Evolutionary conservation across 2,329 filamentous ascomycete species (phyloP).

Genomic region (Penicillium sp.): DNA sequence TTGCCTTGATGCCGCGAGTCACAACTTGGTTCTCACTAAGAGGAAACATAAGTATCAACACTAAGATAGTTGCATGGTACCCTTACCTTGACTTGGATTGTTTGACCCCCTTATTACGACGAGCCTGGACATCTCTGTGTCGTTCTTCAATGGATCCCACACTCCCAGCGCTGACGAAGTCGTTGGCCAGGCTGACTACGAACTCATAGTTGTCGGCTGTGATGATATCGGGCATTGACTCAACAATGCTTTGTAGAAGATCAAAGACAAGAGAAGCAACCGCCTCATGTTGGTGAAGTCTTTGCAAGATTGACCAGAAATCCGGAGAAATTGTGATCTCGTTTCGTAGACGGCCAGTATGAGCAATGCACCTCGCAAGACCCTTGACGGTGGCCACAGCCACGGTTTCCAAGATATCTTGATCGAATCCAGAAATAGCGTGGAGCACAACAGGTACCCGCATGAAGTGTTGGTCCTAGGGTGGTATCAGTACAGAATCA

Average conservation of each 20-base stretch:
- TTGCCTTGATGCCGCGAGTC: constrained; percentile 72
- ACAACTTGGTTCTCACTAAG: constrained; percentile 68
- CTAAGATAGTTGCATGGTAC: not conserved
- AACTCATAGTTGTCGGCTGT: constrained; percentile 95
- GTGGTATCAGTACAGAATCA: constrained; percentile 13
- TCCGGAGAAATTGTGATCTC: constrained; percentile 96
- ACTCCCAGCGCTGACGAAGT: constrained; percentile 81
- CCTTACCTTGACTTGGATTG: constrained; percentile 56
- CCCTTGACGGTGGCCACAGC: constrained; percentile 75
- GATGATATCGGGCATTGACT: constrained; percentile 72
- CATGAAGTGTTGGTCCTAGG: constrained; percentile 81
- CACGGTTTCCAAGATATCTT: constrained; percentile 71
- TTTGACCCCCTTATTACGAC: constrained; percentile 54
- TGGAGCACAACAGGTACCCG: constrained; percentile 89
- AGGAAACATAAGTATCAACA: constrained; percentile 13
- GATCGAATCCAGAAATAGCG: constrained; percentile 81
- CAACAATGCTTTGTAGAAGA: constrained; percentile 76
- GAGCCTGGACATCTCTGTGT: constrained; percentile 57
- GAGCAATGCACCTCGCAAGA: constrained; percentile 73
- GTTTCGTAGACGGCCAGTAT: constrained; percentile 73
- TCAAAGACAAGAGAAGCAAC: constrained; percentile 78
- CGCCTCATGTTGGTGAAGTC: constrained; percentile 66
- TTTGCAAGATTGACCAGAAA: constrained; percentile 88
- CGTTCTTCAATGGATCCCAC: constrained; percentile 70
- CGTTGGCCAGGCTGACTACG: constrained; percentile 77